Conservation (phyloP, 192 early-diverging fungal species). For the Podila clonocystis region DNA sequence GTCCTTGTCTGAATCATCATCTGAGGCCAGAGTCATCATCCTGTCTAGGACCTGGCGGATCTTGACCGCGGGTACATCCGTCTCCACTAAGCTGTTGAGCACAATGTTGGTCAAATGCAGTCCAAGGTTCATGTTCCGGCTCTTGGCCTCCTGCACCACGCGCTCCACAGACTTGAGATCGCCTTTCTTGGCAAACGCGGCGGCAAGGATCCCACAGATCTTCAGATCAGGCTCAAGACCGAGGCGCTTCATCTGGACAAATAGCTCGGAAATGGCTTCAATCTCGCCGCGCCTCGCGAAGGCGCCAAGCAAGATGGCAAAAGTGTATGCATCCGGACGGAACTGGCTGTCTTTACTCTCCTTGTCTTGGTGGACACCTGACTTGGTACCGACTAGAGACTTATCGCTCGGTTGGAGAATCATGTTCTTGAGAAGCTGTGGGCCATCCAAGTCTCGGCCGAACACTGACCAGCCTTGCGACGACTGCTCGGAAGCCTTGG, state of each 20-base stretch:
- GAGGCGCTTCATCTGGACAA: slow-evolving; percentile 31
- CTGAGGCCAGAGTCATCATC: slow-evolving; percentile 3
- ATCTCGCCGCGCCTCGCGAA: slow-evolving; percentile 40
- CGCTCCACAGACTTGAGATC: slow-evolving; percentile 37
- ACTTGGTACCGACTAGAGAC: neutral
- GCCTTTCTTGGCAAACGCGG: slow-evolving; percentile 35
- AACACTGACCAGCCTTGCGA: neutral
- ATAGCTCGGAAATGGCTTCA: slow-evolving; percentile 36
- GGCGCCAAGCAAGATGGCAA: slow-evolving; percentile 35
- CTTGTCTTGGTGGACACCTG: too few species aligned
- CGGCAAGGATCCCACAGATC: slow-evolving; percentile 31
- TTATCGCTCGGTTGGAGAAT: slow-evolving; percentile 4
- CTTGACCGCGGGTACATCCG: slow-evolving; percentile 6
- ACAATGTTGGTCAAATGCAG: slow-evolving; percentile 25
- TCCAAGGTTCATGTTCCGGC: slow-evolving; percentile 18
- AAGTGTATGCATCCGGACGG: slow-evolving; percentile 30
- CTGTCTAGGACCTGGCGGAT: slow-evolving; percentile 28
- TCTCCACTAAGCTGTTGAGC: slow-evolving; percentile 30
- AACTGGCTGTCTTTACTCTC: slow-evolving; percentile 1
- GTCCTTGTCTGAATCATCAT: slow-evolving; percentile 11
- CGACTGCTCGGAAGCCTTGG: neutral
- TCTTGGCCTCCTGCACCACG: slow-evolving; percentile 26
- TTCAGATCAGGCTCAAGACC: slow-evolving; percentile 25
- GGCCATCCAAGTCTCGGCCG: slow-evolving; percentile 4
- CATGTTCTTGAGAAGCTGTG: slow-evolving; percentile 13